phyloP scores from a whole-genome alignment of 2,329 filamentous ascomycete species.

The Phaeosphaeria sp. region DNA sequence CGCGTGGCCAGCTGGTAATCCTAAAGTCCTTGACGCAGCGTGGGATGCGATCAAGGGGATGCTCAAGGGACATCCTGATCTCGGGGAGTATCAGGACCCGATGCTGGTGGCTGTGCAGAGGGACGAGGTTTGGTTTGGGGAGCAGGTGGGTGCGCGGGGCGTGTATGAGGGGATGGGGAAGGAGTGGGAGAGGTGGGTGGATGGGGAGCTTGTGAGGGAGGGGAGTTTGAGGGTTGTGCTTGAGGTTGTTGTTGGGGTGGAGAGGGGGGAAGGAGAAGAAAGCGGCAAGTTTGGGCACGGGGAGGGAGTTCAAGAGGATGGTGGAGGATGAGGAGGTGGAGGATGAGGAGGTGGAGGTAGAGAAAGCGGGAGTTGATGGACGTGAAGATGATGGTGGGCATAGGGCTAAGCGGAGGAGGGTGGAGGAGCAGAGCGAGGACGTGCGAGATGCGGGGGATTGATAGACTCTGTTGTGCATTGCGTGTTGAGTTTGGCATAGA shows the following conservation, averaged over 20 bases:
- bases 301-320: slow-evolving; percentile 2
- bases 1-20: slow-evolving; percentile 13
- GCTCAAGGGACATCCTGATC: slow-evolving; percentile 13
- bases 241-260: slow-evolving; percentile 3
- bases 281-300: background rate
- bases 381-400: slow-evolving; percentile 2
- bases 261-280: background rate
- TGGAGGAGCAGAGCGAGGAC: background rate
- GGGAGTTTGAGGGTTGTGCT: slow-evolving; percentile 20
- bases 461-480: too few relatives aligned
- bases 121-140: slow-evolving; percentile 4
- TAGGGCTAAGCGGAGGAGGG: slow-evolving; percentile 6
- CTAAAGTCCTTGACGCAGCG: slow-evolving; percentile 10
- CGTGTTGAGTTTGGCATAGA: too few relatives aligned
- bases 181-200: slow-evolving; percentile 24
- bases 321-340: background rate
- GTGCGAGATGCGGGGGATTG: background rate
- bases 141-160: background rate
- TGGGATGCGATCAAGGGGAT: slow-evolving; percentile 25
- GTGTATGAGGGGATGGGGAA: slow-evolving; percentile 14
- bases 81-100: slow-evolving; percentile 15
- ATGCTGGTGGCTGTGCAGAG: slow-evolving; percentile 16
- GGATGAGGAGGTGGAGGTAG: background rate
- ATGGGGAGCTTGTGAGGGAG: slow-evolving; percentile 14
- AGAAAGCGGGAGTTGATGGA: background rate